A percentile compares a stretch with the other conserved stretches of the same genome.
phyloP scores from a whole-genome alignment of 768 basidiomycete genomes.

The Naganishia vishniacii region DNA sequence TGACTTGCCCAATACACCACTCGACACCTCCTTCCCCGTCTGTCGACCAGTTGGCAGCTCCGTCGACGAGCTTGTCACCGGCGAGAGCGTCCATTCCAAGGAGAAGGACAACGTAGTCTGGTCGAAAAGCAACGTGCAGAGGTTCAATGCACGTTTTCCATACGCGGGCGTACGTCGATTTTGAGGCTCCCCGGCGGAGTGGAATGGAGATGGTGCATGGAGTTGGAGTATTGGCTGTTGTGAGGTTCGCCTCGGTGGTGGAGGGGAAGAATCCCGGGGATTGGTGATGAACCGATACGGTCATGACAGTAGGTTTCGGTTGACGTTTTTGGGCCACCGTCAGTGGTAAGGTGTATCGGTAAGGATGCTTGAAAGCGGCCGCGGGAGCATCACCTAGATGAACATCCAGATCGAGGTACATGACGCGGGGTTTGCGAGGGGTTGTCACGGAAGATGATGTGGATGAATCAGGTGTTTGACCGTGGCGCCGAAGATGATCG shows the following conservation, averaged over 20 bases:
- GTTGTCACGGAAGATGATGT: neutral
- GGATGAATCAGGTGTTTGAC: slow-evolving; percentile 40
- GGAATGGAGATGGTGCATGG: slow-evolving; percentile 71
- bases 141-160: slow-evolving; percentile 61
- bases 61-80: slow-evolving; percentile 69
- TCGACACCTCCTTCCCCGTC: slow-evolving; percentile 60
- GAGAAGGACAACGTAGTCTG: slow-evolving; percentile 75
- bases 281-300: slow-evolving; percentile 77
- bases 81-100: slow-evolving; percentile 83
- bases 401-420: slow-evolving; percentile 89
- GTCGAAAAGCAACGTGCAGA: slow-evolving; percentile 60
- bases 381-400: slow-evolving; percentile 88
- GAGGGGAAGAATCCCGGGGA: slow-evolving; percentile 77
- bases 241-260: slow-evolving; percentile 37
- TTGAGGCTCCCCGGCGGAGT: slow-evolving; percentile 65
- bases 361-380: slow-evolving; percentile 53
- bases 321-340: neutral
- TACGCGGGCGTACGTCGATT: slow-evolving; percentile 59
- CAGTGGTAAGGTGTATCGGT: slow-evolving; percentile 26
- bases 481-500: slow-evolving; percentile 49
- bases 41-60: slow-evolving; percentile 62
- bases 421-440: slow-evolving; percentile 53
- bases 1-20: slow-evolving; percentile 51
- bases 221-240: slow-evolving; percentile 54
- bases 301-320: slow-evolving; percentile 51